phyloP scores from a whole-genome alignment of 257 asterid species.

The Penstemon barbatus region DNA sequence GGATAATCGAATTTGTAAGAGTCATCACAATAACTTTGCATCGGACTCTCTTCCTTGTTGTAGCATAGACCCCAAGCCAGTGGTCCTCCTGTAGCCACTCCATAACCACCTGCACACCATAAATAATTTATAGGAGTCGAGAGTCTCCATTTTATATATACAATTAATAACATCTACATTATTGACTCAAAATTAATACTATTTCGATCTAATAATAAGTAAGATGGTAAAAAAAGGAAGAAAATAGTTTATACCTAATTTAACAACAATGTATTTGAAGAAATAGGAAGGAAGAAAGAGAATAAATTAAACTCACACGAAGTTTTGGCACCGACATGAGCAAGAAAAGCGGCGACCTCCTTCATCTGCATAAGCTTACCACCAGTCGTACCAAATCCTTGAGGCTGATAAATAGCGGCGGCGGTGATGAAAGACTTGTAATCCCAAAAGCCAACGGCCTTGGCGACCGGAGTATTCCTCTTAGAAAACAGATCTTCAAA shows the following conservation, averaged over 20 bases:
- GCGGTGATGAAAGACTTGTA: constrained; percentile 71
- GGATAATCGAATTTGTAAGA: constrained; percentile 53
- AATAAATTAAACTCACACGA: constrained; percentile 28
- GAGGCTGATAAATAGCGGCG: constrained; percentile 66
- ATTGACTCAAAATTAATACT: no score
- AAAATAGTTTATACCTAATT: not conserved
- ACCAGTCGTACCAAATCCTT: constrained; percentile 89
- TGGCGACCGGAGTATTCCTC: constrained; percentile 73
- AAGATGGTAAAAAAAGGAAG: not conserved
- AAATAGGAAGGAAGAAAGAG: no score
- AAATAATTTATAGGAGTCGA: not conserved
- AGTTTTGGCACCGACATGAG: constrained; percentile 81
- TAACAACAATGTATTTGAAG: not conserved
- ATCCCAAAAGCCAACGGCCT: constrained; percentile 86
- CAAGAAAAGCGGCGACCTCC: constrained; percentile 83
- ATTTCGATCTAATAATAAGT: not conserved
- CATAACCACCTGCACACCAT: constrained; percentile 71
- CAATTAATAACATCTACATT: no score
- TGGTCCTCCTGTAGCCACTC: constrained; percentile 95
- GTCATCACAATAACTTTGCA: constrained; percentile 49
- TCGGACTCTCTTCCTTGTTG: constrained; percentile 67
- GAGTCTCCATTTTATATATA: no score
- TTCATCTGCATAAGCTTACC: constrained; percentile 60
- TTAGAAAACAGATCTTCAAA: constrained; percentile 71
- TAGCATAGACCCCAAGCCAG: constrained; percentile 93